Evolutionary conservation across 1,284 basidiomycete genomes (phyloP).

Genomic region (Wolfiporia cocos): DNA sequence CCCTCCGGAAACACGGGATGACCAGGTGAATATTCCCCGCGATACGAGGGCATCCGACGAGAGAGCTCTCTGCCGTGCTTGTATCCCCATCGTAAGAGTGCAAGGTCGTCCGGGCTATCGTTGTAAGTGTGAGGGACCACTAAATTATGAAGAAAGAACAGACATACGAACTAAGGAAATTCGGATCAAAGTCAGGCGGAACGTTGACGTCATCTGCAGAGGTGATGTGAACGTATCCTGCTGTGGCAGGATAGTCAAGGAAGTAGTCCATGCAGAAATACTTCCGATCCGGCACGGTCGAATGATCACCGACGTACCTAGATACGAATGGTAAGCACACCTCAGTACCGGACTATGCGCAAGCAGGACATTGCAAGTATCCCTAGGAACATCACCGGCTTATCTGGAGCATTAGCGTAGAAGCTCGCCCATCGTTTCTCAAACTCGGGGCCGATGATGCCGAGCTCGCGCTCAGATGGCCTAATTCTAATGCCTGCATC

Average conservation of each 20-base stretch:
- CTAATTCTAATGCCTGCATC: slow-evolving; percentile 46
- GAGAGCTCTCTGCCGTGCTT: slow-evolving; percentile 29
- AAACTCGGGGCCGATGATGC: slow-evolving; percentile 39
- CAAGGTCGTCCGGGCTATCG: slow-evolving; percentile 24
- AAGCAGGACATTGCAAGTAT: slow-evolving; percentile 24
- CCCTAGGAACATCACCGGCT: slow-evolving; percentile 36
- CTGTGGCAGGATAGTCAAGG: slow-evolving; percentile 17
- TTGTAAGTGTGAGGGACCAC: background rate
- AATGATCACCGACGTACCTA: slow-evolving; percentile 25
- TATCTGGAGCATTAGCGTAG: slow-evolving; percentile 42
- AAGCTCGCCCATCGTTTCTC: slow-evolving; percentile 35
- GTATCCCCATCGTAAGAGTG: slow-evolving; percentile 35
- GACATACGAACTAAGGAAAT: slow-evolving; percentile 16
- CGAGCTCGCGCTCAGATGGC: slow-evolving; percentile 36
- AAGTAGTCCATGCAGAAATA: slow-evolving; percentile 30
- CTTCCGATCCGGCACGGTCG: slow-evolving; percentile 20
- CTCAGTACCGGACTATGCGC: slow-evolving; percentile 20
- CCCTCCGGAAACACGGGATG: slow-evolving; percentile 26
- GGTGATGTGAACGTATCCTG: slow-evolving; percentile 38
- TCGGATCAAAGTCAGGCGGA: slow-evolving; percentile 30
- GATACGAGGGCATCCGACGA: slow-evolving; percentile 29
- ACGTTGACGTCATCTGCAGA: slow-evolving; percentile 30
- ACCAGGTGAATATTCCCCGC: slow-evolving; percentile 24
- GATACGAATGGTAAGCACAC: background rate
- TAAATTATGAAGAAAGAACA: background rate